phyloP scores from a whole-genome alignment of 108 stramenopile species.

The Skeletonema costatum region DNA sequence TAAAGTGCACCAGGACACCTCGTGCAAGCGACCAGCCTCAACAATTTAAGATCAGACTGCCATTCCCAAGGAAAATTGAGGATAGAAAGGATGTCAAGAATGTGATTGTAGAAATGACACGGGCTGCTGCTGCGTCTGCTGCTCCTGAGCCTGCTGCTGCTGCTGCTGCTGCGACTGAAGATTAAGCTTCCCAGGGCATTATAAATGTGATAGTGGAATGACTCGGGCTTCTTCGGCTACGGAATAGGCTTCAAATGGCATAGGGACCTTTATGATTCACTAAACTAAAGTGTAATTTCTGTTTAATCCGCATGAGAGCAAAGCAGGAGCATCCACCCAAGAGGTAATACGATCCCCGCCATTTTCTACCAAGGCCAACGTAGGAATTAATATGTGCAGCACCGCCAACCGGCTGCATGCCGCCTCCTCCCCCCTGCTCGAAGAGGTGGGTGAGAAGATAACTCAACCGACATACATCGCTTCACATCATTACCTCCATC shows the following conservation, averaged over 20 bases:
- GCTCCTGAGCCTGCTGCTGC: background rate
- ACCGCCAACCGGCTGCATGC: too few species aligned
- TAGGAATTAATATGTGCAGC: background rate
- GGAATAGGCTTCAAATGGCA: too few species aligned
- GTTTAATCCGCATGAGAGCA: background rate
- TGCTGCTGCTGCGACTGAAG: background rate
- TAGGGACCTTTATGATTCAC: too few species aligned
- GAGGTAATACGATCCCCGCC: background rate
- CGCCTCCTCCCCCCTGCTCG: too few species aligned
- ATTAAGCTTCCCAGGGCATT: background rate
- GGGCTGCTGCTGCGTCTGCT: conserved; percentile 29
- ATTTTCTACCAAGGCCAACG: background rate
- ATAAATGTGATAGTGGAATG: too few species aligned
- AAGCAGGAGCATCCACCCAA: too few species aligned
- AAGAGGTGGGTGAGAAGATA: too few species aligned
- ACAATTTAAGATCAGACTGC: conserved; percentile 83
- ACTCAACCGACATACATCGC: too few species aligned
- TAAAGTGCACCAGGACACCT: conserved; percentile 80
- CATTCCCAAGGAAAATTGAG: conserved; percentile 66
- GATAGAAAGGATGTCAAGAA: conserved; percentile 81
- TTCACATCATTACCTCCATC: background rate
- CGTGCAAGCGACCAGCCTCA: conserved; percentile 70
- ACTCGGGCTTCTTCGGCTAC: too few species aligned
- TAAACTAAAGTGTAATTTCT: too few species aligned
- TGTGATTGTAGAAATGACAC: conserved; percentile 87